Evolutionary conservation across 441 rosid genomes (phyloP).

Genomic region (Populus trichocarpa): DNA sequence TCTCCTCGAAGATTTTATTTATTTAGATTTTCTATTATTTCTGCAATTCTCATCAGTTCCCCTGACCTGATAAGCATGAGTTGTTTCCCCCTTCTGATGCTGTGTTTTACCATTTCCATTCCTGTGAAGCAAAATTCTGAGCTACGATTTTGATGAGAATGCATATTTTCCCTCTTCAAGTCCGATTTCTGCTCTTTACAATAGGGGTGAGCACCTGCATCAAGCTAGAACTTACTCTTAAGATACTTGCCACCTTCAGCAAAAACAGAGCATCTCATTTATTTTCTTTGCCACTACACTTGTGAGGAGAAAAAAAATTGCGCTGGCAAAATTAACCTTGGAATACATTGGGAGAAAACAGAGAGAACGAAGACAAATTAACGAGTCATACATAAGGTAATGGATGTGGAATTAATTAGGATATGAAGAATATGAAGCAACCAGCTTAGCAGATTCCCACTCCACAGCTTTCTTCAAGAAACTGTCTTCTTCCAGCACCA

Average conservation of each 20-base stretch:
- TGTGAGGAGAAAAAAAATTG: not conserved
- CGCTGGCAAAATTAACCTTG: not conserved
- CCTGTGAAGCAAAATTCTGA: not conserved
- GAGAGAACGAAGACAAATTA: not conserved
- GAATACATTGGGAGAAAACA: not conserved
- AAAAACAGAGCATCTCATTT: not conserved
- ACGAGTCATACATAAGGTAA: not conserved
- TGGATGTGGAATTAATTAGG: not conserved
- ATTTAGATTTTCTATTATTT: not conserved
- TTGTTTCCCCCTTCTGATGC: not conserved
- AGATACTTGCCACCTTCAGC: not conserved
- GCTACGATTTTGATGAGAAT: not conserved
- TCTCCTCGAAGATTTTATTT: not conserved
- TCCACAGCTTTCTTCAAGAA: constrained; percentile 43
- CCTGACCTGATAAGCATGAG: not conserved
- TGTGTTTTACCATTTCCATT: not conserved
- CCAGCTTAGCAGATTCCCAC: constrained; percentile 23
- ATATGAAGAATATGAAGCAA: not conserved
- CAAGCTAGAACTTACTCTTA: not conserved
- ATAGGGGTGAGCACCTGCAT: not conserved
- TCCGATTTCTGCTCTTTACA: not conserved
- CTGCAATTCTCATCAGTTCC: not conserved
- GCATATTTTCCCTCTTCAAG: not conserved
- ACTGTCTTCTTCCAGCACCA: constrained; percentile 45
- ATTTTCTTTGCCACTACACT: not conserved